These are phyloP conservation scores for Elsinoe fawcettii DNA, from an alignment of 2,329 filamentous ascomycete species.

Conservation along the genomic window DNA sequence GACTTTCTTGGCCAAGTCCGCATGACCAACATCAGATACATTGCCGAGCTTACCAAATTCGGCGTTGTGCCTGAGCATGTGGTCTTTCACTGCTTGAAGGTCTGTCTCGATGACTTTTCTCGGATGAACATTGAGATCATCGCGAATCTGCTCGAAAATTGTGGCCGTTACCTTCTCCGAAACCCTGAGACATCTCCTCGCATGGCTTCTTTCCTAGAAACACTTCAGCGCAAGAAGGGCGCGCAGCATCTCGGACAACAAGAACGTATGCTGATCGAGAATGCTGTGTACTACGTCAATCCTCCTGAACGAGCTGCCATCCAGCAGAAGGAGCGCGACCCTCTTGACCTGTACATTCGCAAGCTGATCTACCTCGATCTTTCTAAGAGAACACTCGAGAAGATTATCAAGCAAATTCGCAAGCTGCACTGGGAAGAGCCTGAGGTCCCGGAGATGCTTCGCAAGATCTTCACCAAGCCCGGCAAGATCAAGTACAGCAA, in stretches of 20 bases:
- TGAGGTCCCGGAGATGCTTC: slow-evolving; percentile 70
- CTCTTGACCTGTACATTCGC: slow-evolving; percentile 84
- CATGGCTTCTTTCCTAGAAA: slow-evolving; percentile 91
- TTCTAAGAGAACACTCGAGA: slow-evolving; percentile 88
- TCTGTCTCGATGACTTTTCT: slow-evolving; percentile 94
- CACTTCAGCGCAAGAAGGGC: slow-evolving; percentile 87
- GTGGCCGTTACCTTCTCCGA: slow-evolving; percentile 84
- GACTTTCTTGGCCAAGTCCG: slow-evolving; percentile 93
- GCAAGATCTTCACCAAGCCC: slow-evolving; percentile 91
- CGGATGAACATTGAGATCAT: slow-evolving; percentile 99
- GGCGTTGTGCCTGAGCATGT: slow-evolving; percentile 97
- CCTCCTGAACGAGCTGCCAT: slow-evolving; percentile 89
- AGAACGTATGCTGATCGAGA: slow-evolving; percentile 96
- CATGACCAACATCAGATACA: slow-evolving; percentile 90
- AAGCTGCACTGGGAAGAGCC: slow-evolving; percentile 96
- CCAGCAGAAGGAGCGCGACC: slow-evolving; percentile 90
- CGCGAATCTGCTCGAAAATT: slow-evolving; percentile 91
- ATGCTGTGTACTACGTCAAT: slow-evolving; percentile 95
- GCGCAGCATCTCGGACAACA: slow-evolving; percentile 92
- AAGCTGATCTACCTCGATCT: slow-evolving; percentile 91
- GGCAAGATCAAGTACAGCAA: slow-evolving; percentile 97
- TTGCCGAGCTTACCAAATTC: slow-evolving; percentile 95
- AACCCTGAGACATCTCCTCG: slow-evolving; percentile 88
- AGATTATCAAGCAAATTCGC: slow-evolving; percentile 86
- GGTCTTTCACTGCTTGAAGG: slow-evolving; percentile 96